These are phyloP conservation scores for Rhodotorula diobovata DNA, from an alignment of 768 basidiomycete species.

Conservation along the genomic window DNA sequence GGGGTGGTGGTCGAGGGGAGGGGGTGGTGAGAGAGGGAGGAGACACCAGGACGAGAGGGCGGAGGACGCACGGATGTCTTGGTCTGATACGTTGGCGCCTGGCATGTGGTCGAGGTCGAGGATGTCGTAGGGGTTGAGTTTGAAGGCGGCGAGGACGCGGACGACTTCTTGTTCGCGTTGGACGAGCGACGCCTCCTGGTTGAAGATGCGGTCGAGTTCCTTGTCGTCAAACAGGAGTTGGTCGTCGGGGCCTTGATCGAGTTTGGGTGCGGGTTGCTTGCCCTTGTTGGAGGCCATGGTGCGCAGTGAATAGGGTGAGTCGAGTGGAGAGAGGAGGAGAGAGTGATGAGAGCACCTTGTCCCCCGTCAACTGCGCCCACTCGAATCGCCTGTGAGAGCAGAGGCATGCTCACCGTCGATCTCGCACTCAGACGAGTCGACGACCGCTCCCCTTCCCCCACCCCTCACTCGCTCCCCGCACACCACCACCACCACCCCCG, in stretches of 20 bases:
- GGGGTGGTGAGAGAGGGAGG: not conserved
- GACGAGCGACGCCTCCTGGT: constrained; percentile 37
- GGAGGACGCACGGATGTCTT: constrained; percentile 57
- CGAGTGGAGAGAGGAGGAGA: no score
- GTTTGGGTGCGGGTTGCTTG: not conserved
- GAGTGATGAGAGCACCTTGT: no score
- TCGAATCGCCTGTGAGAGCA: no score
- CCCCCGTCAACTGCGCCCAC: no score
- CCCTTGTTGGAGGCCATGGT: no score
- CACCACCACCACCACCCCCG: constrained; percentile 27
- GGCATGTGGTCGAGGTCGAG: constrained; percentile 68
- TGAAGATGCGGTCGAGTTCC: constrained; percentile 41
- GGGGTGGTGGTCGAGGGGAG: no score
- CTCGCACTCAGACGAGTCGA: no score
- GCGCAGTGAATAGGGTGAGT: not conserved
- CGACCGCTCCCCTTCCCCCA: not conserved
- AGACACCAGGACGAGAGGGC: constrained; percentile 21
- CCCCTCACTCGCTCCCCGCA: not conserved
- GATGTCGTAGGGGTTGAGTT: constrained; percentile 94
- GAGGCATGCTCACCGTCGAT: no score
- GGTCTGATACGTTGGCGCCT: constrained; percentile 52
- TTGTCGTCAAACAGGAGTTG: constrained; percentile 19
- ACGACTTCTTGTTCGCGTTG: constrained; percentile 39
- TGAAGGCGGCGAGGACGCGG: constrained; percentile 88
- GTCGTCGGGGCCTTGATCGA: not conserved